Evolutionary conservation across 352 stramenopile genomes (phyloP).

Genomic region (Globisporangium canariense): DNA sequence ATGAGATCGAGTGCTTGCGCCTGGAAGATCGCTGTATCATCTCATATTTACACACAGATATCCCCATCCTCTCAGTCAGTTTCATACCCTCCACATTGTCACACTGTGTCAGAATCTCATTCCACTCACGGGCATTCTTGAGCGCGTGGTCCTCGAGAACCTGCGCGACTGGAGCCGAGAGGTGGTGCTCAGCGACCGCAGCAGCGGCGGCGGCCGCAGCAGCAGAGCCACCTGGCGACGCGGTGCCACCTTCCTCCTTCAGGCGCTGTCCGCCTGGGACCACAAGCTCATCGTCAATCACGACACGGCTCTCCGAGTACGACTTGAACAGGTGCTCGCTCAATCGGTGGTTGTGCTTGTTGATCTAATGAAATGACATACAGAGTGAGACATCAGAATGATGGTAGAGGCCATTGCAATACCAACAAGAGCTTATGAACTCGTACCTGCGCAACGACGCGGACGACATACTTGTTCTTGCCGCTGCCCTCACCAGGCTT

Average conservation of each 20-base stretch:
- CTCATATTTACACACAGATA: background rate
- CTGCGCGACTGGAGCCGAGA: slow-evolving; percentile 23
- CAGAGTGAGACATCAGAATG: background rate
- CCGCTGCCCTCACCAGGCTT: slow-evolving; percentile 50
- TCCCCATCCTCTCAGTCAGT: background rate
- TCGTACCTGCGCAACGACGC: slow-evolving; percentile 68
- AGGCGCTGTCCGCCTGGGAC: slow-evolving; percentile 40
- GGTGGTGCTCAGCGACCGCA: slow-evolving; percentile 23
- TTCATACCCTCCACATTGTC: background rate
- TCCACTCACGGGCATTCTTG: slow-evolving; percentile 42
- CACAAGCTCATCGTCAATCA: slow-evolving; percentile 80
- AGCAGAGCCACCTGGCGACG: slow-evolving; percentile 12
- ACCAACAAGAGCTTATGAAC: background rate
- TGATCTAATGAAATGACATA: slow-evolving; percentile 39
- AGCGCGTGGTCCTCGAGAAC: slow-evolving; percentile 56
- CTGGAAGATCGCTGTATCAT: slow-evolving; percentile 47
- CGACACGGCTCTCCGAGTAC: slow-evolving; percentile 81
- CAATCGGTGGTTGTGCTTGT: slow-evolving; percentile 82
- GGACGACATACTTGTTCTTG: slow-evolving; percentile 82
- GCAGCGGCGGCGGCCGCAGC: slow-evolving; percentile 23
- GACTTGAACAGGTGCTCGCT: slow-evolving; percentile 86
- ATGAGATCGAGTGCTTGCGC: slow-evolving; percentile 58
- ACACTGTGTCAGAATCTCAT: background rate
- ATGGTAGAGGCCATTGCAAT: background rate
- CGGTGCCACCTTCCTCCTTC: slow-evolving; percentile 42